Percentiles rank a stretch among this genome's conserved stretches.
Evolutionary conservation across 23 red algal species (phyloP).

Genomic region (Cyanidioschyzon merolae): DNA sequence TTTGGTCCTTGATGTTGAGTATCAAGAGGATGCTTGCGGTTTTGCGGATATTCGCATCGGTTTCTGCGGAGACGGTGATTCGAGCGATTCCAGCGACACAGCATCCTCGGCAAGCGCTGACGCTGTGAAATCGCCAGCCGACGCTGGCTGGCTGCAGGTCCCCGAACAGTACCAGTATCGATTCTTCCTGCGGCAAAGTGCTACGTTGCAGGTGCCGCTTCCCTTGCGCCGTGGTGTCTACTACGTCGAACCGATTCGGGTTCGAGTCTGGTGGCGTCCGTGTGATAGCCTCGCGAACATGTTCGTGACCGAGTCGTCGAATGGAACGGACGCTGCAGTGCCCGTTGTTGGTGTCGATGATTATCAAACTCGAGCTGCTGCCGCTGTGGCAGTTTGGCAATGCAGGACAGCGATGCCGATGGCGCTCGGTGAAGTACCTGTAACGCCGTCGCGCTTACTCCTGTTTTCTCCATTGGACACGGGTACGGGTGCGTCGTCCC

Average conservation of each 20-base stretch:
- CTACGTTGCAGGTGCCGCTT: not conserved
- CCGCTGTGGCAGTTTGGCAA: not conserved
- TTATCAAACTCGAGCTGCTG: not conserved
- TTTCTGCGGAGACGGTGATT: not conserved
- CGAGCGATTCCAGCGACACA: not conserved
- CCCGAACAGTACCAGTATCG: not conserved
- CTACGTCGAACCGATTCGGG: not conserved
- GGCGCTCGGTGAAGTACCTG: not conserved
- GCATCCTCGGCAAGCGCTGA: not conserved
- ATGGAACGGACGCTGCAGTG: not conserved
- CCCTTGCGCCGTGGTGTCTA: not conserved
- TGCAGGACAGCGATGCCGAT: not conserved
- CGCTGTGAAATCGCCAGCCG: not conserved
- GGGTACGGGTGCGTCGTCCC: not conserved
- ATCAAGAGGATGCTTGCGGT: not conserved
- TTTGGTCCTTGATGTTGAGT: not conserved
- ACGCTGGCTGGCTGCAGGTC: not conserved
- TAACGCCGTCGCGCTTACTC: not conserved
- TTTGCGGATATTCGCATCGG: not conserved
- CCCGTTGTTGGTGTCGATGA: not conserved
- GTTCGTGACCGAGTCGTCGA: not conserved
- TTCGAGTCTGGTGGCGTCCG: not conserved
- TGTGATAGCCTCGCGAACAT: not conserved
- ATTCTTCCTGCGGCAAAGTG: not conserved
- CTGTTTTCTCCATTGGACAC: not conserved